These are phyloP conservation scores for Alternaria gansuensis DNA, from an alignment of 2,329 filamentous ascomycete species.

Conservation along the genomic window DNA sequence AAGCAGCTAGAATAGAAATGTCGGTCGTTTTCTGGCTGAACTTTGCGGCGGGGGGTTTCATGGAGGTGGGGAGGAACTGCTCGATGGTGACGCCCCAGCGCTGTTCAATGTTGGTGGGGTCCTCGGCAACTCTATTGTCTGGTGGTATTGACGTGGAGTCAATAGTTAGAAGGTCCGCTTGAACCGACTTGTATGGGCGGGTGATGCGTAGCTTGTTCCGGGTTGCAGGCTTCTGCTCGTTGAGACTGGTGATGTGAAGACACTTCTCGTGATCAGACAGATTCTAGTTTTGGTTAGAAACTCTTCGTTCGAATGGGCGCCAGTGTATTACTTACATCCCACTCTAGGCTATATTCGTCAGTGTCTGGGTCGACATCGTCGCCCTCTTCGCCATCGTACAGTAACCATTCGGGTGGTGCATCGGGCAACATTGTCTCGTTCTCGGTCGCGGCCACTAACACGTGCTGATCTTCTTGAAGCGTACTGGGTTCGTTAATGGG, in stretches of 20 bases:
- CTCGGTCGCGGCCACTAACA: constrained; percentile 15
- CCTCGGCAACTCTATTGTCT: background rate
- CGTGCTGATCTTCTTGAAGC: constrained; percentile 22
- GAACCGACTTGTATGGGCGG: constrained; percentile 10
- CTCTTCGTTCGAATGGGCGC: rapidly evolving
- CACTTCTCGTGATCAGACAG: constrained; percentile 24
- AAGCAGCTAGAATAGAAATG: background rate
- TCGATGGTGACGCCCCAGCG: constrained; percentile 15
- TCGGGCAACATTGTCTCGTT: constrained; percentile 22
- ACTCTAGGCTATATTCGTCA: constrained; percentile 11
- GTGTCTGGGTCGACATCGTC: constrained; percentile 15
- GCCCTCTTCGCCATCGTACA: constrained; percentile 25
- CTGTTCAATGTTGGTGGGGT: constrained; percentile 9
- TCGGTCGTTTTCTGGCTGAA: constrained; percentile 1
- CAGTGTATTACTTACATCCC: constrained; percentile 12
- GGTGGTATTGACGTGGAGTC: background rate
- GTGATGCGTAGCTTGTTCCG: constrained; percentile 26
- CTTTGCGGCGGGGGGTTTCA: constrained; percentile 9
- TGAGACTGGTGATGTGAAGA: constrained; percentile 19
- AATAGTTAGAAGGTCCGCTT: constrained; percentile 6
- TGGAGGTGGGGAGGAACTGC: constrained; percentile 7
- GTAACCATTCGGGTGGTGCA: constrained; percentile 4
- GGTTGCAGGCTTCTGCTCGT: constrained; percentile 9
- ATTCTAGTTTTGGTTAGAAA: background rate
- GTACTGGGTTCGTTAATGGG: constrained; percentile 16